Conservation (phyloP, 2,329 filamentous ascomycete genomes). For the Scedosporium boydii region DNA sequence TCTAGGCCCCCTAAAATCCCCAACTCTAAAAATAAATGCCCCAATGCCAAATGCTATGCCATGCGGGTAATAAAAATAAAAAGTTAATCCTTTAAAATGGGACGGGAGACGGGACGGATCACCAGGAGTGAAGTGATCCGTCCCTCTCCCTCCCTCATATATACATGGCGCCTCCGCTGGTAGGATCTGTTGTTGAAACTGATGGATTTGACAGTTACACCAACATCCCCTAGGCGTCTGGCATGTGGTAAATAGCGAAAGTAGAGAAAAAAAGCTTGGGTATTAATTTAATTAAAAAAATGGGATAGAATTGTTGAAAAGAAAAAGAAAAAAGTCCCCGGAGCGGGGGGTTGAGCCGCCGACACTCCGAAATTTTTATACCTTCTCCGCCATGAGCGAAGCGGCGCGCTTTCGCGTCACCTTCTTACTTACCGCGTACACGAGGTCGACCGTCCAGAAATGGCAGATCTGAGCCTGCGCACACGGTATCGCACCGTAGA, state of each 20-base stretch:
- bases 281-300: conserved; percentile 1
- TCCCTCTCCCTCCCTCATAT: neutral
- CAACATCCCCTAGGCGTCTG: conserved; percentile 2
- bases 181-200: neutral
- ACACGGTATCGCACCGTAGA: conserved; percentile 59
- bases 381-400: neutral
- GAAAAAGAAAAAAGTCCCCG: neutral
- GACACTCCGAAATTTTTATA: neutral
- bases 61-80: neutral
- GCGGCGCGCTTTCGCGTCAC: conserved; percentile 31
- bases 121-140: neutral
- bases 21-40: conserved; percentile 1
- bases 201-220: neutral
- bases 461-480: conserved; percentile 60
- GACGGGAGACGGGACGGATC: neutral
- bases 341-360: neutral
- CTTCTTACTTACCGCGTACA: conserved; percentile 66
- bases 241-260: neutral
- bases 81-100: neutral
- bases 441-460: conserved; percentile 59
- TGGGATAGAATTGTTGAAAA: neutral
- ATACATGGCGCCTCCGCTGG: neutral
- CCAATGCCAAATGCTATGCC: conserved; percentile 4
- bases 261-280: neutral
- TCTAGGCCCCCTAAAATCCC: neutral